These are phyloP conservation scores for Annulohypoxylon stygium DNA, from an alignment of 495 filamentous ascomycete species.

Conservation along the genomic window DNA sequence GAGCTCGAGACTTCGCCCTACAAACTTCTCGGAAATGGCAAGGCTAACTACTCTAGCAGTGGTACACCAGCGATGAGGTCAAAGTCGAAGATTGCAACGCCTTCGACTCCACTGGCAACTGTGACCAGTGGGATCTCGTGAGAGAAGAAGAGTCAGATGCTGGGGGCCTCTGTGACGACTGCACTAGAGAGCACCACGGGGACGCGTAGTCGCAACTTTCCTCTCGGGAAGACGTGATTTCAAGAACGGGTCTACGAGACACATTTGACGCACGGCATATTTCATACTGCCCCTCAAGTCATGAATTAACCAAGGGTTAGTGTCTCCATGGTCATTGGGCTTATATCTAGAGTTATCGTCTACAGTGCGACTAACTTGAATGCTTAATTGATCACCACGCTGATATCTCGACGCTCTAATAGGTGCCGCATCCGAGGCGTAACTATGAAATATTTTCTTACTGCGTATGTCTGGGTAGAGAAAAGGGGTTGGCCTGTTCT, in stretches of 20 bases:
- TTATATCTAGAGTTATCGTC: background rate
- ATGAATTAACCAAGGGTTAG: background rate
- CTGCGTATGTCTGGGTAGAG: constrained; percentile 9
- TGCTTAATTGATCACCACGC: background rate
- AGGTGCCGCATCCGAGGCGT: background rate
- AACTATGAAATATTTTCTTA: background rate
- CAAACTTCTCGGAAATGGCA: background rate
- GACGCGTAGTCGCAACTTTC: constrained; percentile 10
- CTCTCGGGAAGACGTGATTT: background rate
- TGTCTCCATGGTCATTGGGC: background rate
- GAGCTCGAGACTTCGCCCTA: background rate
- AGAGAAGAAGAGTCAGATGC: constrained; percentile 49
- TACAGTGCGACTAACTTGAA: background rate
- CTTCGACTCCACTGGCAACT: constrained; percentile 43
- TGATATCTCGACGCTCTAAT: background rate
- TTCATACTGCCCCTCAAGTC: background rate
- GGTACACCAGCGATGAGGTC: constrained; percentile 54
- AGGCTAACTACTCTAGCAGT: constrained; percentile 35
- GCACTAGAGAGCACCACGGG: constrained; percentile 34
- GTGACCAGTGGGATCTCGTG: constrained; percentile 42
- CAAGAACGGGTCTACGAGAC: background rate
- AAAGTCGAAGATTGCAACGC: constrained; percentile 47
- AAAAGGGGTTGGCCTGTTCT: background rate
- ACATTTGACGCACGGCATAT: background rate
- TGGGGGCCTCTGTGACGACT: constrained; percentile 50